Conservation (phyloP, 2,329 filamentous ascomycete species). For the Zymoseptoria tritici region DNA sequence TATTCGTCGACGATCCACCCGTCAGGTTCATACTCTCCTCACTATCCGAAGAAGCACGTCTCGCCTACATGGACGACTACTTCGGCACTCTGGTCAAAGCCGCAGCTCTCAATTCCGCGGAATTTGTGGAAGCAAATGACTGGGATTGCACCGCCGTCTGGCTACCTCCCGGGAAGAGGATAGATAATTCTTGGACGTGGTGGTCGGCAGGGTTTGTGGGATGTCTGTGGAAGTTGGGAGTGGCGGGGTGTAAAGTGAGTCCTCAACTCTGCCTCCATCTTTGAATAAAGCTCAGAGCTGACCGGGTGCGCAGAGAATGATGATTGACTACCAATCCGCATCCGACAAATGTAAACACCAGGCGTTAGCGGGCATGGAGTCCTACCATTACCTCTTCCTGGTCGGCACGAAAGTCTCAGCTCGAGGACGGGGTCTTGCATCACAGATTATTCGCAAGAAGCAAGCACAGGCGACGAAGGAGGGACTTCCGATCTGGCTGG, state of each 20-base stretch:
- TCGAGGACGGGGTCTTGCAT: slow-evolving; percentile 19
- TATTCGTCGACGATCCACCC: slow-evolving; percentile 20
- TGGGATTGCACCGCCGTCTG: slow-evolving; percentile 17
- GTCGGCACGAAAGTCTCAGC: slow-evolving; percentile 16
- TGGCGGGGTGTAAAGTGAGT: slow-evolving; percentile 8
- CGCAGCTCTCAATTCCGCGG: slow-evolving; percentile 16
- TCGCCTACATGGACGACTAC: slow-evolving; percentile 17
- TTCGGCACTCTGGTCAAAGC: slow-evolving; percentile 16
- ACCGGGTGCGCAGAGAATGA: slow-evolving; percentile 16
- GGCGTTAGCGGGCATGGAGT: slow-evolving; percentile 5
- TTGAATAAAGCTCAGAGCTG: neutral
- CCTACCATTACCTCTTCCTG: slow-evolving; percentile 23
- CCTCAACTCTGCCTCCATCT: neutral
- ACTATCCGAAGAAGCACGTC: slow-evolving; percentile 5
- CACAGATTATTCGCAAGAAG: slow-evolving; percentile 9
- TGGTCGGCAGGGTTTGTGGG: slow-evolving; percentile 16
- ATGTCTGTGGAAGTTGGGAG: slow-evolving; percentile 14
- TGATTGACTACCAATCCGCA: slow-evolving; percentile 16
- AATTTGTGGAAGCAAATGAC: slow-evolving; percentile 18
- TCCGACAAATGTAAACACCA: slow-evolving; percentile 13
- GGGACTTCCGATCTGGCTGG: slow-evolving; percentile 21
- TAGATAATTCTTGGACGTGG: slow-evolving; percentile 18
- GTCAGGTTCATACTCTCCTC: slow-evolving; percentile 18
- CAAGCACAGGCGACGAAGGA: slow-evolving; percentile 10
- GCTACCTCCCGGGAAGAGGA: slow-evolving; percentile 19